These are phyloP conservation scores for Nothophoma quercina DNA, from an alignment of 2,329 filamentous ascomycete genomes.

Conservation along the genomic window DNA sequence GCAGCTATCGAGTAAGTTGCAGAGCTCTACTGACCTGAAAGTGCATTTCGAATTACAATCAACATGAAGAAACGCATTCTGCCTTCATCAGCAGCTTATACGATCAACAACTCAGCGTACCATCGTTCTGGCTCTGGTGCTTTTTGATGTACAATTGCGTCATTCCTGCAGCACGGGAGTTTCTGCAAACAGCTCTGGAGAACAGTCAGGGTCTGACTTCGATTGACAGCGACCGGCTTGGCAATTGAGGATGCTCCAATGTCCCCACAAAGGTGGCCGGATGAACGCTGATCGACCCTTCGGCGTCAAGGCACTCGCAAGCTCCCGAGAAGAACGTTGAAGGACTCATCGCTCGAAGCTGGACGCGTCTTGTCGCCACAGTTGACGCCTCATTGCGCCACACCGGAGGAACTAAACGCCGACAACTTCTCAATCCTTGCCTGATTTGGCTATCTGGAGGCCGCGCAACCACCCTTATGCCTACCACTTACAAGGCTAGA, in stretches of 20 bases:
- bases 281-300: background rate
- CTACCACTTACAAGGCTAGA: slow-evolving; percentile 25
- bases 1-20: background rate
- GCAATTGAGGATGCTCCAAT: background rate
- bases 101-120: background rate
- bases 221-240: background rate
- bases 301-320: background rate
- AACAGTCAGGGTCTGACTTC: slow-evolving; percentile 5
- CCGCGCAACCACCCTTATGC: slow-evolving; percentile 38
- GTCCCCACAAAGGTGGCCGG: background rate
- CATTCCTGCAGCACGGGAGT: slow-evolving; percentile 4
- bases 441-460: slow-evolving; percentile 20
- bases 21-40: too few species aligned
- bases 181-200: slow-evolving; percentile 2
- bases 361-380: slow-evolving; percentile 19
- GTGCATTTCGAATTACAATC: too few species aligned
- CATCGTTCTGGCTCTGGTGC: slow-evolving; percentile 6
- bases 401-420: slow-evolving; percentile 31
- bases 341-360: background rate
- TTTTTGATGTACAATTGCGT: slow-evolving; percentile 15
- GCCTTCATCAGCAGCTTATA: background rate
- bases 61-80: too few species aligned
- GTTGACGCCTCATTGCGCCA: slow-evolving; percentile 27
- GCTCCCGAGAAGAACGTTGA: background rate
- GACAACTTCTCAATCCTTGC: slow-evolving; percentile 19